These are phyloP conservation scores for Leishmania lainsoni DNA, from an alignment of 208 protist genomes.

Conservation along the genomic window DNA sequence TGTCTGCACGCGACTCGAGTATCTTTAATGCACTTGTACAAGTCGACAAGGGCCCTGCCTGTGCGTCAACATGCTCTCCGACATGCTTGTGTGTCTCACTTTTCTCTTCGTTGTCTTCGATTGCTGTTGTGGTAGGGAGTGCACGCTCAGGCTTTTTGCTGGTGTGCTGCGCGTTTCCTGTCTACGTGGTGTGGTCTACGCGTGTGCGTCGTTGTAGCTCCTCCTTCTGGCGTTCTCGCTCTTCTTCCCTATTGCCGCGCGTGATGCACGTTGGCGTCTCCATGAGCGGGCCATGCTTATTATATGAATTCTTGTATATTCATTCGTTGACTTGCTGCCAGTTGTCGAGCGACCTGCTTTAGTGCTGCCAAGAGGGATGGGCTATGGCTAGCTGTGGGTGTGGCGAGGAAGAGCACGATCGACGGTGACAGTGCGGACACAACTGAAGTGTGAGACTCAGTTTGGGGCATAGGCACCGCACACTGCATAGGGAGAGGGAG, in stretches of 20 bases:
- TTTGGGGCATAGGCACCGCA: neutral
- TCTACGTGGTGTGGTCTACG: neutral
- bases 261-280: neutral
- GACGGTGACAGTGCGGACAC: neutral
- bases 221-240: too few relatives aligned
- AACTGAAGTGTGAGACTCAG: neutral
- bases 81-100: neutral
- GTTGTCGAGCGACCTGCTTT: neutral
- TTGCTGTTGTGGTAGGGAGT: neutral
- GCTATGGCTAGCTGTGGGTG: neutral
- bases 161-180: neutral
- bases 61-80: neutral
- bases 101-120: neutral
- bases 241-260: too few relatives aligned
- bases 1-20: neutral
- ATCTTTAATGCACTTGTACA: neutral
- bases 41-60: neutral
- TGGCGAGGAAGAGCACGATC: neutral
- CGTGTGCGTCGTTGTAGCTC: neutral
- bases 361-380: neutral
- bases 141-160: too few relatives aligned
- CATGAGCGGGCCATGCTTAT: neutral
- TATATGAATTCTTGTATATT: too few relatives aligned
- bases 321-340: neutral
- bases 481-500: neutral